Evolutionary conservation across 2,329 filamentous ascomycete genomes (phyloP).

Genomic region (Phaeophleospora eucalypticola): DNA sequence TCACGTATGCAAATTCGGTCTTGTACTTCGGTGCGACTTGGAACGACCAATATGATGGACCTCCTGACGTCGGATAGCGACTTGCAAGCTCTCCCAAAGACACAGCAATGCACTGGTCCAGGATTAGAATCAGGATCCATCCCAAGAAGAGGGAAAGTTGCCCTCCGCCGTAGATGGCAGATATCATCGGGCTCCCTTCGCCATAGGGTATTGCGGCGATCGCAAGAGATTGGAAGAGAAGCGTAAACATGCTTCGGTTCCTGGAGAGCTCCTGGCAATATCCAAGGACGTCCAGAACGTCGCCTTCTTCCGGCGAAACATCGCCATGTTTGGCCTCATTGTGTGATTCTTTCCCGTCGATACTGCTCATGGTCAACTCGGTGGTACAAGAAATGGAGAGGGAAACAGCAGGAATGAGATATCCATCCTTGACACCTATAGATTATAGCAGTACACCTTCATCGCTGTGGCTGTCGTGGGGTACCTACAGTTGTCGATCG

Average conservation of each 20-base stretch:
- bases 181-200: constrained; percentile 52
- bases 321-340: not conserved
- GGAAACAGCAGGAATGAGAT: no score
- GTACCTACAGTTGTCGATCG: no score
- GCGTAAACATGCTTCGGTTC: constrained; percentile 57
- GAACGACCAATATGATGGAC: constrained; percentile 73
- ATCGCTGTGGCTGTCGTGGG: no score
- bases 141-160: constrained; percentile 68
- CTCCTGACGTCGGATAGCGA: constrained; percentile 71
- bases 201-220: constrained; percentile 59
- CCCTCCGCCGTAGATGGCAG: constrained; percentile 58
- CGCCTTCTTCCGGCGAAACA: constrained; percentile 23
- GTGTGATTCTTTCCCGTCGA: not conserved
- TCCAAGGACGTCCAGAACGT: constrained; percentile 44
- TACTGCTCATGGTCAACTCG: not conserved
- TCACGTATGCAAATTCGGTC: constrained; percentile 52
- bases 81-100: constrained; percentile 70
- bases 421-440: no score
- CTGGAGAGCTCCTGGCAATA: constrained; percentile 55
- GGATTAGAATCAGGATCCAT: constrained; percentile 62
- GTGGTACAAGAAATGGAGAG: not conserved
- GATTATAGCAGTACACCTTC: no score
- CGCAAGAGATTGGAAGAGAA: constrained; percentile 58
- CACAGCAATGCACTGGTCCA: constrained; percentile 66
- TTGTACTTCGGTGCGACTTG: constrained; percentile 55